Conservation (phyloP, 306 rosid genomes). For the Styphnolobium japonicum region DNA sequence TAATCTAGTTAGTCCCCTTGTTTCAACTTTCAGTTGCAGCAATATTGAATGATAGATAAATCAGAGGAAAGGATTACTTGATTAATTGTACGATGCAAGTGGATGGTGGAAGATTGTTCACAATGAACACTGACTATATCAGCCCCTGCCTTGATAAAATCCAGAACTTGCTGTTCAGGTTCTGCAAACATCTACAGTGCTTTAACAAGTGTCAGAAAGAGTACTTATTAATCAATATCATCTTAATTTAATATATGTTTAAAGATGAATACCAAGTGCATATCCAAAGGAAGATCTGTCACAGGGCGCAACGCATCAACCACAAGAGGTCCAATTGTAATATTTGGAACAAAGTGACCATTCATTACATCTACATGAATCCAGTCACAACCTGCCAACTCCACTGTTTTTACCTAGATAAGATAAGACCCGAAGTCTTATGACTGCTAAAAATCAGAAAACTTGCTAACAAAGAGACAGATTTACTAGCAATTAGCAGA, state of each 20-base stretch:
- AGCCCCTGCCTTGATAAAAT: constrained; percentile 99
- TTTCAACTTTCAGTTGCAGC: constrained; percentile 22
- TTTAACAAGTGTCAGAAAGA: constrained; percentile 34
- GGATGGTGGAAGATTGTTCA: constrained; percentile 95
- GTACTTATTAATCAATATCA: neutral
- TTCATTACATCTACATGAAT: constrained; percentile 99
- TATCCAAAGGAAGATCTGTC: constrained; percentile 98
- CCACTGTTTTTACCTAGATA: constrained; percentile 90
- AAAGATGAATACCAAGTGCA: constrained; percentile 76
- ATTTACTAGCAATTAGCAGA: constrained; percentile 1
- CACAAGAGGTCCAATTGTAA: constrained; percentile 96
- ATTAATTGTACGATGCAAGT: constrained; percentile 88
- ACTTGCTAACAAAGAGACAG: constrained; percentile 8
- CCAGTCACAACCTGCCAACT: constrained; percentile 99
- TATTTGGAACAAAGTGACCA: constrained; percentile 98
- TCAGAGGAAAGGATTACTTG: constrained; percentile 52
- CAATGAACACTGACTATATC: constrained; percentile 95
- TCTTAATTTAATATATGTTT: neutral
- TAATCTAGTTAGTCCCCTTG: constrained; percentile 2
- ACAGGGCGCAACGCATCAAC: constrained; percentile 98
- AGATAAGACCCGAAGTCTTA: constrained; percentile 35
- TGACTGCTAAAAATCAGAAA: constrained; percentile 13
- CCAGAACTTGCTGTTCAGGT: constrained; percentile 95
- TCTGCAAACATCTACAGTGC: constrained; percentile 87
- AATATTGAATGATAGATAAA: neutral